A percentile compares a stretch with the other conserved stretches of the same genome.
phyloP scores from a whole-genome alignment of 2,329 filamentous ascomycete species.

The Ophiostoma angusticollis region DNA sequence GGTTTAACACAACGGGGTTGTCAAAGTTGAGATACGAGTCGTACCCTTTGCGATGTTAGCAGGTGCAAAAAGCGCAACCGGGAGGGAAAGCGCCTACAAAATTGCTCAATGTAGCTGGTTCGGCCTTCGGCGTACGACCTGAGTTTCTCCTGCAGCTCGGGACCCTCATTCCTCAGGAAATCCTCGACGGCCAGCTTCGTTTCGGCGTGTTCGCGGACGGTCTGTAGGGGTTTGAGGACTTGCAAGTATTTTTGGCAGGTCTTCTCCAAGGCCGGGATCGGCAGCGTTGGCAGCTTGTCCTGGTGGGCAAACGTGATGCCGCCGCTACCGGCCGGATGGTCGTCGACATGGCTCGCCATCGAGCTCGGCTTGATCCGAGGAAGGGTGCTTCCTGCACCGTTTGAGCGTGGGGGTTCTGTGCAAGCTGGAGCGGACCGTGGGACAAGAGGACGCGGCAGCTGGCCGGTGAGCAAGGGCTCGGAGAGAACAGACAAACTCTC shows the following conservation, averaged over 20 bases:
- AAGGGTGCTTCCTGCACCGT: slow-evolving; percentile 8
- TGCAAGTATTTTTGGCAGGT: slow-evolving; percentile 70
- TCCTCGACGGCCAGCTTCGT: slow-evolving; percentile 69
- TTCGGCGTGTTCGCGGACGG: slow-evolving; percentile 66
- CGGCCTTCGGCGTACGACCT: slow-evolving; percentile 83
- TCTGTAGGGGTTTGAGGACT: slow-evolving; percentile 70
- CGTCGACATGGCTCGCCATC: slow-evolving; percentile 25
- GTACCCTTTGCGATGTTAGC: slow-evolving; percentile 61
- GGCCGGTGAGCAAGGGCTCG: slow-evolving; percentile 15
- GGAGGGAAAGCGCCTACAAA: slow-evolving; percentile 52
- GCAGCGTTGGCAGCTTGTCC: slow-evolving; percentile 78
- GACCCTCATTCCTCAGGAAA: slow-evolving; percentile 70
- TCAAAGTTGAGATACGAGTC: slow-evolving; percentile 98
- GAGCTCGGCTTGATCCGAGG: slow-evolving; percentile 13
- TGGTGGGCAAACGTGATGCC: slow-evolving; percentile 84
- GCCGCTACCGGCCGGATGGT: slow-evolving; percentile 42
- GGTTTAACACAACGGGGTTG: slow-evolving; percentile 90
- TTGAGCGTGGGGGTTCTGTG: slow-evolving; percentile 24
- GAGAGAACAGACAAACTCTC: slow-evolving; percentile 45
- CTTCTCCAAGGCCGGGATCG: slow-evolving; percentile 74
- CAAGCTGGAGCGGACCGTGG: slow-evolving; percentile 27
- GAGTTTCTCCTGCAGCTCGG: slow-evolving; percentile 73
- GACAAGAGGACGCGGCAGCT: slow-evolving; percentile 21
- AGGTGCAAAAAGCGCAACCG: not conserved
- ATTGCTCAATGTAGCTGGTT: slow-evolving; percentile 96